Evolutionary conservation across 192 early-diverging fungal genomes (phyloP).

Genomic region (Coemansia sp.): DNA sequence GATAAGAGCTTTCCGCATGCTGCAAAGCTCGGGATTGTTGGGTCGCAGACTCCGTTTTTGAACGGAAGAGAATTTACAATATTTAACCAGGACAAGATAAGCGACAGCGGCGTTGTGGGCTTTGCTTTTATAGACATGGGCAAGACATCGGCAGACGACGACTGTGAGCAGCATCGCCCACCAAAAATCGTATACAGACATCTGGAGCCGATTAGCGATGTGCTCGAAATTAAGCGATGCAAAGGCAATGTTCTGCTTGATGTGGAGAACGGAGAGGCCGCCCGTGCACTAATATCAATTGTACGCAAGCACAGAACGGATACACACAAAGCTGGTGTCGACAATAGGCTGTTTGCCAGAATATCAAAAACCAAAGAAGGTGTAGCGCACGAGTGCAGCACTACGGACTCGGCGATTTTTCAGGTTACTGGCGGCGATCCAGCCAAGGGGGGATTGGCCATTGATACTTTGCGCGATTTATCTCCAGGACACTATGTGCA

Average conservation of each 20-base stretch:
- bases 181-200: background rate
- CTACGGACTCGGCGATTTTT: conserved; percentile 6
- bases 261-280: conserved; percentile 22
- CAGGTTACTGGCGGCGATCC: conserved; percentile 48
- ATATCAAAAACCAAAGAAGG: background rate
- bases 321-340: background rate
- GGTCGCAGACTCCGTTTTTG: conserved; percentile 40
- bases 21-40: conserved; percentile 35
- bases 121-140: conserved; percentile 29
- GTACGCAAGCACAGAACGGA: conserved; percentile 6
- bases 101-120: conserved; percentile 27
- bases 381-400: background rate
- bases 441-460: conserved; percentile 40
- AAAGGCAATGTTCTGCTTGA: conserved; percentile 50
- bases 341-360: conserved; percentile 26
- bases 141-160: no score
- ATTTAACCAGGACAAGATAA: background rate
- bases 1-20: conserved; percentile 30
- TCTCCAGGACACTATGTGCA: conserved; percentile 23
- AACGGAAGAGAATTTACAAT: conserved; percentile 39
- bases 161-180: background rate
- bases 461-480: conserved; percentile 36
- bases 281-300: conserved; percentile 20
- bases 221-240: conserved; percentile 18
- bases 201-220: conserved; percentile 20